These are phyloP conservation scores for Porphyra umbilicalis DNA, from an alignment of 31 red algal species.

Conservation along the genomic window DNA sequence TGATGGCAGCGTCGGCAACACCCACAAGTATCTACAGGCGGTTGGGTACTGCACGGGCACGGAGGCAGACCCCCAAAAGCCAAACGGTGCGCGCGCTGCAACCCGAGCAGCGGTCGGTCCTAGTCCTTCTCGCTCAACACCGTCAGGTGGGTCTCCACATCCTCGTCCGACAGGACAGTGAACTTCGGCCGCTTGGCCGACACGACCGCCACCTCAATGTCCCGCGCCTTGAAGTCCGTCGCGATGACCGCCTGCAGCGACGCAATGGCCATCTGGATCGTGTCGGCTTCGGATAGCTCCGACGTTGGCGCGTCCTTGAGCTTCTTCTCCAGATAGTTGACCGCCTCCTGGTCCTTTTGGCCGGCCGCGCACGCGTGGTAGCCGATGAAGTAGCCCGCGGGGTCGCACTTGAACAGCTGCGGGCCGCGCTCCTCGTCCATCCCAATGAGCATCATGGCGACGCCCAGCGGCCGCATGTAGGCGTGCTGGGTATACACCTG, in stretches of 20 bases:
- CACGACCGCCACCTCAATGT: constrained; percentile 84
- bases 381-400: constrained; percentile 90
- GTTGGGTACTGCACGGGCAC: not conserved
- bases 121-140: constrained; percentile 78
- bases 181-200: constrained; percentile 65
- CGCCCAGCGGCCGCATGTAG: constrained; percentile 94
- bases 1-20: not conserved
- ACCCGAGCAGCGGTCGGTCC: not conserved
- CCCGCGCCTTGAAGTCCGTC: constrained; percentile 72
- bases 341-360: constrained; percentile 88
- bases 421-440: constrained; percentile 94
- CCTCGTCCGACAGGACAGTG: constrained; percentile 51
- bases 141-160: constrained; percentile 81
- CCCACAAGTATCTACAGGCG: not conserved
- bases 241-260: constrained; percentile 69
- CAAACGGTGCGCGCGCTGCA: not conserved
- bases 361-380: constrained; percentile 90
- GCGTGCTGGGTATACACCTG: constrained; percentile 97
- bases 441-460: constrained; percentile 76
- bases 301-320: constrained; percentile 45
- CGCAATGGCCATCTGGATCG: constrained; percentile 81
- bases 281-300: constrained; percentile 52
- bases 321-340: constrained; percentile 94
- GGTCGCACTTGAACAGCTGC: constrained; percentile 86
- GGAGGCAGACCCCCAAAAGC: not conserved